Evolutionary conservation across 2,329 filamentous ascomycete species (phyloP), one percentile per base, ranked within the genome.

Genomic region (Aspergillus sp.): DNA sequence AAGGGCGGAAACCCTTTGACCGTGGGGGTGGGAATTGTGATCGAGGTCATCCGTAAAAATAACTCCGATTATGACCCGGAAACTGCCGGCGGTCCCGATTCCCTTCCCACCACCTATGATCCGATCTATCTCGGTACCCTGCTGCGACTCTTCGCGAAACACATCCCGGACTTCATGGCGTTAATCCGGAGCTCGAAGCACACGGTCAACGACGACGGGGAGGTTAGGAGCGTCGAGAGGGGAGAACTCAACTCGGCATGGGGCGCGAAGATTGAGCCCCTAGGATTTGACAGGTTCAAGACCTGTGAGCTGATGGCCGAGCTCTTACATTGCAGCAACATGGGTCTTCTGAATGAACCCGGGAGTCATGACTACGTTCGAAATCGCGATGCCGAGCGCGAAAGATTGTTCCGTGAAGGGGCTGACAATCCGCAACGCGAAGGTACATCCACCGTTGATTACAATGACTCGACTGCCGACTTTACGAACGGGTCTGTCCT

Each of bases 221-320:
- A 71, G 40, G 62, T 69, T 27, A 66, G 64, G 30, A 78, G 78
- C 1, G 76, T 80, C 3, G 78, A 80, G 48, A 80, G 82, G 53
- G 75, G 80, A 28, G 78, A 80, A 36, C 67, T 95, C 24, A 81
- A 78, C 47, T 89, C 86, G 2, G 91, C 91, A 0, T 98, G 93
- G 67, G 88, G 88, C 32, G 76, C 80, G 28, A 84, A 82, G 57
- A 88, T 98, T 32, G 86, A 96, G 58, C 89, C 91, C 3, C 72
- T 98, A 7, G 91, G 91, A 2, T 98, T 98, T 53, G 91, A 98
- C 60, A 75, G 91, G 13, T 98, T 98, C 69, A 98, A 98, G 68
- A 96, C 91, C 0, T 98, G 91, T 59, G 91, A 98, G 61, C 70
- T 98, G 38, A 96, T 98, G 91, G 91, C 91, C 1, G 91, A 98